These are phyloP conservation scores for Volvox africanus DNA, from an alignment of 139 green algal genomes.

Conservation along the genomic window DNA sequence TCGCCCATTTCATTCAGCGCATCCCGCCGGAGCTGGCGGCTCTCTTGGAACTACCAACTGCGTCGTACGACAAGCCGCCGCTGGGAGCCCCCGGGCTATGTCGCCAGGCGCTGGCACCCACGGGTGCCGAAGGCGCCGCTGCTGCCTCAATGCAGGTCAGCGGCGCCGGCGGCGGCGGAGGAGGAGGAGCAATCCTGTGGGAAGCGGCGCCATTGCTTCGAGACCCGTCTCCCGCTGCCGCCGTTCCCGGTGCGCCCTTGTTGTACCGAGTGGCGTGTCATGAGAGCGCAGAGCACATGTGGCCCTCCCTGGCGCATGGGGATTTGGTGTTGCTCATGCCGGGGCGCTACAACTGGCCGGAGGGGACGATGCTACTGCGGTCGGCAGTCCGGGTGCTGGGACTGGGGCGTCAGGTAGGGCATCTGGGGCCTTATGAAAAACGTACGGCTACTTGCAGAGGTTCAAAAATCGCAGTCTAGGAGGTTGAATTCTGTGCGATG, in stretches of 20 bases:
- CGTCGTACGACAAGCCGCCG: not conserved
- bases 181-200: not conserved
- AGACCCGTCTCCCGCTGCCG: not conserved
- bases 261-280: not conserved
- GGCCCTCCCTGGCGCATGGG: constrained; percentile 28
- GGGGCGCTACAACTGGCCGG: constrained; percentile 54
- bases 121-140: too few relatives aligned
- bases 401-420: not conserved
- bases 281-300: constrained; percentile 28
- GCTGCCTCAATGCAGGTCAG: too few relatives aligned
- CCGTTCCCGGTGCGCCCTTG: not conserved
- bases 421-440: not conserved
- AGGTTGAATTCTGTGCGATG: not conserved
- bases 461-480: not conserved
- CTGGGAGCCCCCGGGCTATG: not conserved
- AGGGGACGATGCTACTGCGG: constrained; percentile 16
- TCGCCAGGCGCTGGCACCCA: not conserved
- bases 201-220: constrained; percentile 15
- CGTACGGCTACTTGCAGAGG: not conserved
- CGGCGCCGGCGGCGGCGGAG: not conserved
- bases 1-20: constrained; percentile 40
- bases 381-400: constrained; percentile 32
- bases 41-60: constrained; percentile 9
- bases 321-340: constrained; percentile 57
- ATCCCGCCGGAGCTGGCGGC: constrained; percentile 32